Evolutionary conservation across 2,329 filamentous ascomycete species (phyloP).

Genomic region (Plenodomus tracheiphilus): DNA sequence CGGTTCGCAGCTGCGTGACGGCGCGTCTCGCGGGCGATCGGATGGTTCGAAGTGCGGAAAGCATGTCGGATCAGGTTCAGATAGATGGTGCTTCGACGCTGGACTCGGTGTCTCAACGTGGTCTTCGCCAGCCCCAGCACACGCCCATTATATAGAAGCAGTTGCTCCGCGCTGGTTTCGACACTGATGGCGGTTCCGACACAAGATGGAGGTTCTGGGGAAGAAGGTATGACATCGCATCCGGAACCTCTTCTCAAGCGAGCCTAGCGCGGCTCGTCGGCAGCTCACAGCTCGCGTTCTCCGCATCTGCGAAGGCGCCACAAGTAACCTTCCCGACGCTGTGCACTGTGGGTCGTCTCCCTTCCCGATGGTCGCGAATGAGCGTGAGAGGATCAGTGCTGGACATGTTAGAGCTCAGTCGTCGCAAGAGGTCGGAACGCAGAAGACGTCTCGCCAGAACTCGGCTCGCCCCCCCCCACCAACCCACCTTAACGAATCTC

Average conservation of each 20-base stretch:
- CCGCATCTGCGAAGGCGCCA: constrained; percentile 8
- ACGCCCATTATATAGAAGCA: constrained; percentile 23
- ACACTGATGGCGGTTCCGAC: constrained; percentile 18
- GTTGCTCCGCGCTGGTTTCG: constrained; percentile 8
- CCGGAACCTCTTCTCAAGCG: constrained; percentile 24
- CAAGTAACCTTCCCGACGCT: constrained; percentile 21
- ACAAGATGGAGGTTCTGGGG: constrained; percentile 13
- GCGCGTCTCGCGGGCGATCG: constrained; percentile 25
- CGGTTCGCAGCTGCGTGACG: constrained; percentile 29
- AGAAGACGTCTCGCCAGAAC: no score
- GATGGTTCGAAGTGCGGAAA: constrained; percentile 32
- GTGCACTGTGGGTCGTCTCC: constrained; percentile 13
- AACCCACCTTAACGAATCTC: constrained; percentile 21
- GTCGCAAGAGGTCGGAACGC: no score
- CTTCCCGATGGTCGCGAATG: constrained; percentile 18
- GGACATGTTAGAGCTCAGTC: background rate
- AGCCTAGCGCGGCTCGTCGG: constrained; percentile 13
- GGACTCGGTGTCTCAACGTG: constrained; percentile 10
- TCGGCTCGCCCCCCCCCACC: constrained; percentile 3
- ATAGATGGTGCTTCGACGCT: constrained; percentile 3
- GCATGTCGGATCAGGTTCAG: constrained; percentile 24
- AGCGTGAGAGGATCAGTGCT: constrained; percentile 11
- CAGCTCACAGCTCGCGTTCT: constrained; percentile 5
- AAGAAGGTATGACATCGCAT: constrained; percentile 14
- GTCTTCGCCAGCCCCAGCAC: constrained; percentile 9